Base-by-base conservation (phyloP, 1,139 yeast species). In the Suhomyces yuchorum region DNA sequence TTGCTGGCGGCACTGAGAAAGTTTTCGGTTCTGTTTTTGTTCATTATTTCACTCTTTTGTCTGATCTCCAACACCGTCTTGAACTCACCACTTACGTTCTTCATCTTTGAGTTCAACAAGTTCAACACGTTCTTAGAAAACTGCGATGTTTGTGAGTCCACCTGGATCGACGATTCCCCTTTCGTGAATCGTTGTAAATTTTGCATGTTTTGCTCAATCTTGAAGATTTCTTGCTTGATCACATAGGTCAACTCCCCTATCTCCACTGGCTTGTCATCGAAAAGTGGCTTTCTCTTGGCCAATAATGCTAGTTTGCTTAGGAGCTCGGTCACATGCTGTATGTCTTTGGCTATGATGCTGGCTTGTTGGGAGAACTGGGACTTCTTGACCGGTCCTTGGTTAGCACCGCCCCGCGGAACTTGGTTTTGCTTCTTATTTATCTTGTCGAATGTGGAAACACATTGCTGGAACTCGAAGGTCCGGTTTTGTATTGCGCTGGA, bases 231-330 rank as follows among this genome's bases (percentile, higher is more conserved):
- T 65, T 93, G 97, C 62, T 93, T 95, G 61, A 93, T 91, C 42
- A 93, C 87, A 62, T 87, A 89, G 1, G 99, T 91, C 56, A 95
- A 75, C 65, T 93, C 97, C 17, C 93, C 89, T 52, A 95, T 89
- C 63, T 93, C 99, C 26, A 88, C 85, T 1, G 99, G 97, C 57
- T 87, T 85, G 66, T 95, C 99, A 63, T 92, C 97, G 59, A 93
- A 89, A 61, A 93, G 70, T n/a, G 97, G 96, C 65, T 91, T 92
- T 57, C 92, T 75, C 65, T 87, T 89, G 8, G 99, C 97, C 54
- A 93, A 68, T 40, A 81, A 59, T 1, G 99, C 97, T 44, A 93
- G 75, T 57, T 91, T 85, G 42, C 87, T 83, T 51, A 95, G 75
- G 59, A 91, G 75, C 49, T 84, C 91, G 2, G 97, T 92, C n/a